Percentiles rank a stretch among this genome's conserved stretches.
These are phyloP conservation scores for Apiospora phragmitis DNA, from an alignment of 2,329 filamentous ascomycete genomes.

Conservation along the genomic window DNA sequence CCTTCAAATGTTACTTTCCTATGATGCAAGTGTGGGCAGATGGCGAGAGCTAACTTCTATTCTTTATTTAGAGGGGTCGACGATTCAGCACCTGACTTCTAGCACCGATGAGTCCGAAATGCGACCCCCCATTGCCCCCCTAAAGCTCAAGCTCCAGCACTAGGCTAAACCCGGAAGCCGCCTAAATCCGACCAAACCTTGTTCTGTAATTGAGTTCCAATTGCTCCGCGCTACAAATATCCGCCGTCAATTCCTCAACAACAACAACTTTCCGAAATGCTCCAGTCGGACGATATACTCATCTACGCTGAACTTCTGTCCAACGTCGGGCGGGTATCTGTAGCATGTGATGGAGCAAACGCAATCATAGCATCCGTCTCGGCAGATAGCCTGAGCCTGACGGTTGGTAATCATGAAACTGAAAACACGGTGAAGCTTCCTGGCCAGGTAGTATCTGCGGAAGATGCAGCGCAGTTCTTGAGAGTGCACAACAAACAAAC, in stretches of 20 bases:
- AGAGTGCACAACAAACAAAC: background rate
- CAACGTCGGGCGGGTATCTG: conserved; percentile 64
- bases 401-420: conserved; percentile 47
- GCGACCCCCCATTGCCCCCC: background rate
- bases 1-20: background rate
- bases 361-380: conserved; percentile 47
- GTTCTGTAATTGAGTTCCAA: background rate
- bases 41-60: conserved; percentile 1
- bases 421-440: conserved; percentile 42
- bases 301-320: conserved; percentile 66
- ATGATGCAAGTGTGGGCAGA: background rate
- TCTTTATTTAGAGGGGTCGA: conserved; percentile 1
- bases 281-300: conserved; percentile 23
- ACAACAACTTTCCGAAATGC: background rate
- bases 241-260: background rate
- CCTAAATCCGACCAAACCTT: conserved; percentile 8
- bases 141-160: background rate
- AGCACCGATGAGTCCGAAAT: background rate
- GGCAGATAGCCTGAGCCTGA: conserved; percentile 45
- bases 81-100: background rate
- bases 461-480: conserved; percentile 21
- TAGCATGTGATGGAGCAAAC: conserved; percentile 48
- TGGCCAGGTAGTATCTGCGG: conserved; percentile 35
- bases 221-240: background rate
- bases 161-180: conserved; percentile 2